Evolutionary conservation across 2,329 filamentous ascomycete genomes (phyloP).

Genomic region (Didymella pomorum): DNA sequence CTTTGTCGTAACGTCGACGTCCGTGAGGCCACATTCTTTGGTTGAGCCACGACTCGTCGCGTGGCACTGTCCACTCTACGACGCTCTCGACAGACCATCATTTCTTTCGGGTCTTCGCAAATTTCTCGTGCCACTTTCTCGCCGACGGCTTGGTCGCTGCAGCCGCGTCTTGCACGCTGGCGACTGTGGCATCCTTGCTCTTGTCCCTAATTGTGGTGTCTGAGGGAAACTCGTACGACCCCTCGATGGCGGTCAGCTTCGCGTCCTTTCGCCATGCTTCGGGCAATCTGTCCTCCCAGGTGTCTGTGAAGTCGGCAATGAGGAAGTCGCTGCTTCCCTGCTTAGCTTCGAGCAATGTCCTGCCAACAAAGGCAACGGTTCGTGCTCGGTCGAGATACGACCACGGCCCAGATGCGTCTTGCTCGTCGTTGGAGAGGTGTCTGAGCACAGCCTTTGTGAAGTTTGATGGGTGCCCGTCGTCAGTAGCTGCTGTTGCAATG

Average conservation of each 20-base stretch:
- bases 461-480: slow-evolving; percentile 50
- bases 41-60: slow-evolving; percentile 16
- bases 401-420: slow-evolving; percentile 42
- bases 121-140: slow-evolving; percentile 53
- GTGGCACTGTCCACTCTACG: slow-evolving; percentile 21
- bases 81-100: slow-evolving; percentile 24
- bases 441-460: slow-evolving; percentile 51
- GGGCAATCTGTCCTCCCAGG: slow-evolving; percentile 50
- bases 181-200: slow-evolving; percentile 15
- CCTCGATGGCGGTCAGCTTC: slow-evolving; percentile 44
- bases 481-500: slow-evolving; percentile 42
- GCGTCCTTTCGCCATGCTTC: slow-evolving; percentile 49
- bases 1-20: slow-evolving; percentile 1
- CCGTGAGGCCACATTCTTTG: slow-evolving; percentile 8
- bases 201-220: slow-evolving; percentile 44
- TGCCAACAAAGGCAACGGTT: slow-evolving; percentile 46
- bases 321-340: slow-evolving; percentile 33
- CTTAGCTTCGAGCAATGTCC: slow-evolving; percentile 42
- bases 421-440: slow-evolving; percentile 41
- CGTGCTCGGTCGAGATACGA: slow-evolving; percentile 45
- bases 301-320: slow-evolving; percentile 47
- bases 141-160: slow-evolving; percentile 38
- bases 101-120: slow-evolving; percentile 45
- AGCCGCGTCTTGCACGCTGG: slow-evolving; percentile 14
- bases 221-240: slow-evolving; percentile 43